Evolutionary conservation across 257 asterid genomes (phyloP).

Genomic region (Solanum sitiens): DNA sequence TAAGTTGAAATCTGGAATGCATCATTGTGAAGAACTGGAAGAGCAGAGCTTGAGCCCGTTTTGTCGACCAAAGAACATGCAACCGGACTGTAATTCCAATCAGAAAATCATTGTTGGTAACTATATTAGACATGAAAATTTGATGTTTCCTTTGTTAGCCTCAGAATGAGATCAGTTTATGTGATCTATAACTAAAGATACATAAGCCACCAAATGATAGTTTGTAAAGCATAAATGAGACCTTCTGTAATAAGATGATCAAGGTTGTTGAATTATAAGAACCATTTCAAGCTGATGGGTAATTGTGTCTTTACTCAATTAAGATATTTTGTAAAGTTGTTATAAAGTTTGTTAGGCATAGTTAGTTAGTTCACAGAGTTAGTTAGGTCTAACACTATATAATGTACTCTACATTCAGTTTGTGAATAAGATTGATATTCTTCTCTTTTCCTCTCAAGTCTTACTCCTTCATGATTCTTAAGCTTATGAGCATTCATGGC

Average conservation of each 20-base stretch:
- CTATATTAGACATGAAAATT: not conserved
- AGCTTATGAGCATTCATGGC: too few relatives aligned
- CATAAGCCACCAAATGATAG: not conserved
- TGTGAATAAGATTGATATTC: too few relatives aligned
- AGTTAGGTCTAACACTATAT: too few relatives aligned
- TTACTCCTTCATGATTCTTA: not conserved
- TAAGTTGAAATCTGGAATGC: slow-evolving; percentile 19
- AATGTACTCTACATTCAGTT: too few relatives aligned
- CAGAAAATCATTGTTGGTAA: not conserved
- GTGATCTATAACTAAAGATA: not conserved
- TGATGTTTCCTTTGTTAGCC: not conserved
- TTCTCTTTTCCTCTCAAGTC: too few relatives aligned
- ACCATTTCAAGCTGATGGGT: too few relatives aligned
- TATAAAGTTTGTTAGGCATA: too few relatives aligned
- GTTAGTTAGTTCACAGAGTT: too few relatives aligned
- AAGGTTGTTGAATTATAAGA: not conserved
- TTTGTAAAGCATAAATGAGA: not conserved
- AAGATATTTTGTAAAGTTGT: too few relatives aligned
- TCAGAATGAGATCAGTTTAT: not conserved
- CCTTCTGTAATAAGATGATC: not conserved
- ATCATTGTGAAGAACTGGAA: not conserved
- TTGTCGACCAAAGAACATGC: slow-evolving; percentile 16
- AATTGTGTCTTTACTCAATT: too few relatives aligned
- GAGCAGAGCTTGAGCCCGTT: not conserved
- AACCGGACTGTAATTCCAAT: not conserved